Evolutionary conservation across 192 early-diverging fungal genomes (phyloP), one percentile per base, ranked within the genome.

Genomic region (Umbelopsis vinacea): DNA sequence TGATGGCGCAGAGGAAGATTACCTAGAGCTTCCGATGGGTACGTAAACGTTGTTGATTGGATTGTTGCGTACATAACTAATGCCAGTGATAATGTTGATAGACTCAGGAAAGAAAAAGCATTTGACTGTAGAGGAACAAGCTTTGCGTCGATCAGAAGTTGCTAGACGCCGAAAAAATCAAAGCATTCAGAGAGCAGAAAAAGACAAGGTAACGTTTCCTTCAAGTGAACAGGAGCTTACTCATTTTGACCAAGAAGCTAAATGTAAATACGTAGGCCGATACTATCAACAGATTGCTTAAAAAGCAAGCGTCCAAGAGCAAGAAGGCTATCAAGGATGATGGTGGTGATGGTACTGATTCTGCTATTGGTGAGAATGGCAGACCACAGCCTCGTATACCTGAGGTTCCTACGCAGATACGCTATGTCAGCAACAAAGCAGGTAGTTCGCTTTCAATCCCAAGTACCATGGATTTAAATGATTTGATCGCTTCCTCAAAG

Each of bases 91-190:
- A 22, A 26, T 38, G 45, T 52, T 22, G 21, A 21, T 74, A 79
- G 89, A 91, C n/a, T 76, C 88, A 35, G 89, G 87, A 60, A 82
- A 85, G 71, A 91, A 86, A 69, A 83, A 84, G 67, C 79, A 75
- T 71, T 75, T 89, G 35, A 91, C 92, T 0, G 88, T 87, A 22
- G 92, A 93, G 66, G 92, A 93, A 66, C 76, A 88, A 14, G 89
- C 89, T 0, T 71, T 93, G 37, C 84, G 84, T 77, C 88, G 85
- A 71, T 92, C 90, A 2, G 92, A 93, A 77, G 86, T 90, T 45
- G 89, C 91, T 2, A 85, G 92, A 48, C 83, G 89, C 17, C 85
- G 92, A 71, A 93, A 92, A 77, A 91, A 92, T 73, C 92, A 92
- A 67, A 92, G 88, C 52, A 83, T 88, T 52, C 91, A 93, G 75